Conservation (phyloP, 2,329 filamentous ascomycete genomes). For the Pseudogymnoascus sp. region DNA sequence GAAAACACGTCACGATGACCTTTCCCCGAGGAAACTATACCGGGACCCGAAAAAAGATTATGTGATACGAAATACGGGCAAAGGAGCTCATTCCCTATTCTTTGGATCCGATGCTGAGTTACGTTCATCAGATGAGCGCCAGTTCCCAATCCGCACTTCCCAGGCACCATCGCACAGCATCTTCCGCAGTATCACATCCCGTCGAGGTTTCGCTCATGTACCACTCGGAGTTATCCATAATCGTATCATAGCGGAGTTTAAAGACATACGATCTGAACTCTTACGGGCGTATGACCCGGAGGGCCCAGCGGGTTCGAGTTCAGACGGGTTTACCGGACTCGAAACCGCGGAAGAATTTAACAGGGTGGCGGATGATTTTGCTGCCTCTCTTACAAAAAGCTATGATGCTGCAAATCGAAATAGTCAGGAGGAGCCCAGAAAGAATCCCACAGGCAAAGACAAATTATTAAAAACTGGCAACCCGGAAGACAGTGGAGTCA, state of each 20-base stretch:
- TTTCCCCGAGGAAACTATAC: background rate
- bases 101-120: background rate
- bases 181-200: background rate
- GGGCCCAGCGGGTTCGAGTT: background rate
- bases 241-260: background rate
- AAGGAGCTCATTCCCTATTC: background rate
- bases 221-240: background rate
- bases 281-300: background rate
- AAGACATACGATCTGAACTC: background rate
- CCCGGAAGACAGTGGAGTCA: conserved; percentile 14
- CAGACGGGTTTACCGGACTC: conserved; percentile 9
- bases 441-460: background rate
- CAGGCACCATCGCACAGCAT: background rate
- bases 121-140: background rate
- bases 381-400: conserved; percentile 14
- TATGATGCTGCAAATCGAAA: conserved; percentile 13
- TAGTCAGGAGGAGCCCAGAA: conserved; percentile 8
- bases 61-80: background rate
- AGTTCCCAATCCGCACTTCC: background rate
- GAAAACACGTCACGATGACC: background rate
- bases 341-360: conserved; percentile 7
- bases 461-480: conserved; percentile 1
- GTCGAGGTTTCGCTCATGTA: background rate
- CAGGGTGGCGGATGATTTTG: conserved; percentile 16
- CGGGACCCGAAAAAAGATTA: background rate